Evolutionary conservation across 371 early-diverging fungal species (phyloP), one percentile per base, ranked within the genome.

Genomic region (Apophysomyces sp.): DNA sequence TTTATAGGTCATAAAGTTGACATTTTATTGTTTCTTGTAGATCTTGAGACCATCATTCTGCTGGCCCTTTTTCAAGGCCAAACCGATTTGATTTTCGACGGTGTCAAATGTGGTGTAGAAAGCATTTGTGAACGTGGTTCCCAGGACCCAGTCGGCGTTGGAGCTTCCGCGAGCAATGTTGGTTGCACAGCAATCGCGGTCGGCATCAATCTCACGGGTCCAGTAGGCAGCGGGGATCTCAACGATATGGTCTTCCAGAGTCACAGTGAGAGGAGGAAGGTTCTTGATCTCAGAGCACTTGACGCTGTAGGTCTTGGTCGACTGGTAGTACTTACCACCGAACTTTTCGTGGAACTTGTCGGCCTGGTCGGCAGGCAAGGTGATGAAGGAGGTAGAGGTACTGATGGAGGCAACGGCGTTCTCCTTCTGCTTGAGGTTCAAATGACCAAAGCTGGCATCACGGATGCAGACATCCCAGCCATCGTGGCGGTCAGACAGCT

Each of bases 91-190:
- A 40, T 77, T 67, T 18, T 66, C 65, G 15, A 69, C 76, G 39
- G 73, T 52, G 58, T 80, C 73, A 62, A 72, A 80, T 30, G 71
- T 67, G 36, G 76, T 68, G 58, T 80, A 80, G 61, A 80, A 80
- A 7, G 81, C 76, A 52, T 80, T 76, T 32, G 78, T 77, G 49
- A 80, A 77, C 0, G 78, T 49, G 26, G 66, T 68, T 29, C 81
- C 81, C 40, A 80, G 71, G 51, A 69, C 58, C 62, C 74, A 80
- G 54, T 80, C 77, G 30, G 63, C 67, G 6, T 68, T 67, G 34
- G 81, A 80, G 6, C 52, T 62, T 62, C 81, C 76, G 16, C 63
- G 62, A 26, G 72, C 67, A 36, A 80, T 72, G 62, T 65, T 72
- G 27, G 76, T 72, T 30, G 60, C 72, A 57, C 81, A 80, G 61